These are phyloP conservation scores for Rhizoclosmatium sp. DNA, from an alignment of 192 early-diverging fungal species.

Conservation along the genomic window DNA sequence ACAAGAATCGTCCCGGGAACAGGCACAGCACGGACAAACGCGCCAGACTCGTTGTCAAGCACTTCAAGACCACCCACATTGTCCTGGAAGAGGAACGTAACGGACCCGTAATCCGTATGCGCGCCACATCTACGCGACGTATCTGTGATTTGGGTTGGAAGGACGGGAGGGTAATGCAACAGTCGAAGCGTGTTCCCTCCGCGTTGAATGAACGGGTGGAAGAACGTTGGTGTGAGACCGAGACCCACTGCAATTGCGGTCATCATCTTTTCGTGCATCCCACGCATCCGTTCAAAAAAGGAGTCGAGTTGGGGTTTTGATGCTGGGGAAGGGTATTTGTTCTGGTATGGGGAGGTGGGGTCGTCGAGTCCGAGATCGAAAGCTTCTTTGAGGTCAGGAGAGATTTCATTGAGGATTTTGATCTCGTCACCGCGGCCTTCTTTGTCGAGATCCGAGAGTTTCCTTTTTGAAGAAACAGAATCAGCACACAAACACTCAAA, in stretches of 20 bases:
- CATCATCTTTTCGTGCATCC: constrained; percentile 51
- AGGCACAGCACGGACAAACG: constrained; percentile 60
- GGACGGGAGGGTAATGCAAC: constrained; percentile 33
- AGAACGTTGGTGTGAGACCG: constrained; percentile 49
- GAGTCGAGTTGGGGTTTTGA: not conserved
- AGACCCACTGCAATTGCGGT: constrained; percentile 58
- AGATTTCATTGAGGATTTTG: constrained; percentile 12
- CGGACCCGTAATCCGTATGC: constrained; percentile 57
- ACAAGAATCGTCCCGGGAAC: constrained; percentile 60
- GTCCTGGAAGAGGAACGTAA: constrained; percentile 63
- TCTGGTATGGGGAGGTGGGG: constrained; percentile 8
- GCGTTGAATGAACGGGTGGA: constrained; percentile 9
- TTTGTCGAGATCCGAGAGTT: constrained; percentile 28
- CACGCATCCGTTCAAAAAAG: constrained; percentile 44
- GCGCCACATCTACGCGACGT: constrained; percentile 52
- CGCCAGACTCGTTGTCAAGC: not conserved
- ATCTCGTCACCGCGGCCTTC: constrained; percentile 35
- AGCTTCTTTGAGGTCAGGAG: constrained; percentile 33
- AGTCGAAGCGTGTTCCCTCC: constrained; percentile 33
- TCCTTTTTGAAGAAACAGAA: constrained; percentile 17
- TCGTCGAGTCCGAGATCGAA: constrained; percentile 17
- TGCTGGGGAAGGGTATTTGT: constrained; percentile 16
- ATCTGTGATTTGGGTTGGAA: constrained; percentile 20
- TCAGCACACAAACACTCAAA: no score
- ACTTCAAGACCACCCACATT: constrained; percentile 59